Evolutionary conservation across 805 yeast genomes (phyloP).

Genomic region (Sugiyamaella mastotermitis): DNA sequence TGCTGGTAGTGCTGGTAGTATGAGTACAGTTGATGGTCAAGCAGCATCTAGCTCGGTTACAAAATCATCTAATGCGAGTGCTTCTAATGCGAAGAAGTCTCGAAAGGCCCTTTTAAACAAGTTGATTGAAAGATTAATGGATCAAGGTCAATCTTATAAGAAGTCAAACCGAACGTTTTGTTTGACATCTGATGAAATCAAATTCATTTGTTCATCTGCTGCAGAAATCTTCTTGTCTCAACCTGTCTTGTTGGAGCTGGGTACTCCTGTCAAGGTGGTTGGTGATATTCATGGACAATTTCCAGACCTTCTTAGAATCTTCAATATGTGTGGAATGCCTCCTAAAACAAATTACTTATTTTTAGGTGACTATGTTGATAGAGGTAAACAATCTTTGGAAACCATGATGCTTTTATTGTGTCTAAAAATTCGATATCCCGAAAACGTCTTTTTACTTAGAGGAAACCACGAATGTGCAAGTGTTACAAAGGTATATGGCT

Average conservation of each 20-base stretch:
- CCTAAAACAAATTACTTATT: conserved; percentile 84
- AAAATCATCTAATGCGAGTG: not conserved
- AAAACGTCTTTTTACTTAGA: conserved; percentile 79
- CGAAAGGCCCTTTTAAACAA: conserved; percentile 52
- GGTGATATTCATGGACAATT: conserved; percentile 96
- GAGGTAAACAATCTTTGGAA: conserved; percentile 91
- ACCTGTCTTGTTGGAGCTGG: conserved; percentile 77
- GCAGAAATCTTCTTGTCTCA: conserved; percentile 81
- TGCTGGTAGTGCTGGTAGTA: not conserved
- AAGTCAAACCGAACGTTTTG: conserved; percentile 76
- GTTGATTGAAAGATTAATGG: conserved; percentile 73
- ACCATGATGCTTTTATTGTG: conserved; percentile 78
- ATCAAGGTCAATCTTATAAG: conserved; percentile 77
- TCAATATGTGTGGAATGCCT: conserved; percentile 91
- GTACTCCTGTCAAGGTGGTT: conserved; percentile 78
- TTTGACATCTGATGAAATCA: conserved; percentile 73
- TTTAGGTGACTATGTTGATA: conserved; percentile 90
- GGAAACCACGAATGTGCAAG: conserved; percentile 97
- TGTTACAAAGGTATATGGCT: conserved; percentile 91
- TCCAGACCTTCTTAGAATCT: conserved; percentile 75
- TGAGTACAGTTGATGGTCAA: not conserved
- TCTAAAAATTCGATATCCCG: conserved; percentile 89
- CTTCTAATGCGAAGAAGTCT: conserved; percentile 1
- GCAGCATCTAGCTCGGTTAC: not conserved
- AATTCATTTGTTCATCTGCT: conserved; percentile 70